Base-by-base conservation (phyloP, 345 rosid species). In the Pelargonium nanum region DNA sequence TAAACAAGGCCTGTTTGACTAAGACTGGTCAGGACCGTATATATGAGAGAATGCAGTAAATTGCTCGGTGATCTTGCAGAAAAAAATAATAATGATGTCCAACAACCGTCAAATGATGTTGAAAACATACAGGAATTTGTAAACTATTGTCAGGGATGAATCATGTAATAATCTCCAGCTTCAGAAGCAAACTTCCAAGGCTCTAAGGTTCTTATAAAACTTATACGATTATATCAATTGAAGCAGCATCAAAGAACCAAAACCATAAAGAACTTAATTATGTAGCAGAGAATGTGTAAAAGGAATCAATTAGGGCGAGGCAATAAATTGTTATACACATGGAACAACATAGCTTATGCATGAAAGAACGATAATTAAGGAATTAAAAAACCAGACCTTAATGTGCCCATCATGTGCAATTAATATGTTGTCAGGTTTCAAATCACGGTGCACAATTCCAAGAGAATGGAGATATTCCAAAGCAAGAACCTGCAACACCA, bases 381-480 rank as follows among this genome's bases (percentile, higher is more conserved):
- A 62, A 59, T 59, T 63, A 52, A 62, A 66, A 67, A 44, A 65
- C 70, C 89, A 68, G 68, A 88, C 96, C 96, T 88, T 85, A 67
- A 83, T 75, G 75, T 88, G 96, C 34, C 96, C 96, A 74, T 88
- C 86, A 63, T 88, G 82, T 22, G 86, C 96, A 64, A 88, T 85
- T 66, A 88, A 71, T 65, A 88, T 75, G 70, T 88, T 88, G 78
- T 88, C 96, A 22, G 96, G 96, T 68, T 88, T 88, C 61, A 88
- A 59, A 74, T 88, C 96, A 65, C 96, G 87, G 70, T 88, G 96
- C 59, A 88, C 91, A 71, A 85, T 81, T 53, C 85, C 82, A 53
- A 69, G 75, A 66, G 96, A 85, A 72, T 85, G 96, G 53, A 88
- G 85, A 67, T 88, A 83, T 68, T 88, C 96, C 70, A 88, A 73